A percentile compares a stretch with the other conserved stretches of the same genome.
phyloP scores from a whole-genome alignment of 1,139 yeast species.

The Yamadazyma atlantica region DNA sequence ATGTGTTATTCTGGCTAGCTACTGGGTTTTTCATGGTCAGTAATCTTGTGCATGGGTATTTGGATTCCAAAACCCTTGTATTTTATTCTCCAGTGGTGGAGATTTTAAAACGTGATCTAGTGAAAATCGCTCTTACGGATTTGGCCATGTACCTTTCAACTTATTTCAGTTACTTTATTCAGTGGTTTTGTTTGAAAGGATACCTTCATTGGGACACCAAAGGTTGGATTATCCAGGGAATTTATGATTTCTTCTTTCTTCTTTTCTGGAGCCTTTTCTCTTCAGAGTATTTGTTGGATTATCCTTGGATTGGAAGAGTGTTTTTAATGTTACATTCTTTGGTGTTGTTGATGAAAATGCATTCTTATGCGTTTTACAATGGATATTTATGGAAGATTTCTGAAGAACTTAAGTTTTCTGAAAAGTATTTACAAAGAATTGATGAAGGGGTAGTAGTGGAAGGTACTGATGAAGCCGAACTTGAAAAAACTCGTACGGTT shows the following conservation, averaged over 20 bases:
- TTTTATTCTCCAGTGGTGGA: conserved; percentile 50
- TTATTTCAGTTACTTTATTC: conserved; percentile 58
- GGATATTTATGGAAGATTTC: conserved; percentile 77
- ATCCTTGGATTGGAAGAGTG: conserved; percentile 87
- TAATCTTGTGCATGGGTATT: conserved; percentile 44
- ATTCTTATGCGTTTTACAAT: conserved; percentile 84
- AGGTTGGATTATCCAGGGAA: conserved; percentile 63
- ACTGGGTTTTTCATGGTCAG: conserved; percentile 54
- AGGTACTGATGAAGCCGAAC: conserved; percentile 23
- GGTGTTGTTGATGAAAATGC: conserved; percentile 89
- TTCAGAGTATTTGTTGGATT: conserved; percentile 41
- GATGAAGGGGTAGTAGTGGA: too few species aligned
- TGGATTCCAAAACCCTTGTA: conserved; percentile 23
- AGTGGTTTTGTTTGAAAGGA: conserved; percentile 43
- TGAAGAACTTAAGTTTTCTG: conserved; percentile 56
- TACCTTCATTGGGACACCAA: conserved; percentile 53
- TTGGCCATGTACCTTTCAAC: conserved; percentile 63
- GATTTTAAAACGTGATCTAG: conserved; percentile 53
- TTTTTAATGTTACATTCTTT: conserved; percentile 79
- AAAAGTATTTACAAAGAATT: conserved; percentile 25
- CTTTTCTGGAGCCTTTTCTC: conserved; percentile 54
- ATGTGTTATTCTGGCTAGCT: conserved; percentile 67
- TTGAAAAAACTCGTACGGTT: conserved; percentile 25
- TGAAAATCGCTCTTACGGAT: conserved; percentile 69
- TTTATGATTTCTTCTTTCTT: conserved; percentile 54